phyloP scores from a whole-genome alignment of 352 stramenopile species.

The Phytophthora uliginosa region DNA sequence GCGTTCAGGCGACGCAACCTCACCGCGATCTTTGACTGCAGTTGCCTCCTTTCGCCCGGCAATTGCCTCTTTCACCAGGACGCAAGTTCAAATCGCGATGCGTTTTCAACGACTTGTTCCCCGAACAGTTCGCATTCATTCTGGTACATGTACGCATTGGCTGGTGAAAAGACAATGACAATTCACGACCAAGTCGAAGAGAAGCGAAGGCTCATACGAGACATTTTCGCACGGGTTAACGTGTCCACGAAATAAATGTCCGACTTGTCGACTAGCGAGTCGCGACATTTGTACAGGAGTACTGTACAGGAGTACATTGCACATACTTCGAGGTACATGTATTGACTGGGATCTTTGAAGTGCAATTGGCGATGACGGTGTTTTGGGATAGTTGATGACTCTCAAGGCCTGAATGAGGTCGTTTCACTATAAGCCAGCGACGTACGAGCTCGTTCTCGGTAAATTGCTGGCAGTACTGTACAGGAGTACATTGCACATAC shows the following conservation, averaged over 20 bases:
- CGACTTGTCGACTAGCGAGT: conserved; percentile 4
- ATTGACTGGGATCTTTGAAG: background rate
- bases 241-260: background rate
- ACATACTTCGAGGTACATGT: too few species aligned
- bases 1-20: conserved; percentile 18
- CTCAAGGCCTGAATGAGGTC: too few species aligned
- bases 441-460: background rate
- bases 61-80: background rate
- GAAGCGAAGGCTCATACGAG: background rate
- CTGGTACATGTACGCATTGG: background rate
- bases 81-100: conserved; percentile 5
- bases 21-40: conserved; percentile 13
- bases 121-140: background rate
- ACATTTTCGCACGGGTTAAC: background rate
- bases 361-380: background rate
- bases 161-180: background rate
- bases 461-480: too few species aligned
- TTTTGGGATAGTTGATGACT: too few species aligned
- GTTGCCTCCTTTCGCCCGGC: conserved; percentile 1
- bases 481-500: too few species aligned
- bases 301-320: too few species aligned
- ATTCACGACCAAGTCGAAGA: background rate
- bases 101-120: conserved; percentile 5
- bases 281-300: background rate
- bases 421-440: background rate